Evolutionary conservation across 2,329 filamentous ascomycete genomes (phyloP), one percentile per base, ranked within the genome.

Genomic region (Fusarium nurragi): DNA sequence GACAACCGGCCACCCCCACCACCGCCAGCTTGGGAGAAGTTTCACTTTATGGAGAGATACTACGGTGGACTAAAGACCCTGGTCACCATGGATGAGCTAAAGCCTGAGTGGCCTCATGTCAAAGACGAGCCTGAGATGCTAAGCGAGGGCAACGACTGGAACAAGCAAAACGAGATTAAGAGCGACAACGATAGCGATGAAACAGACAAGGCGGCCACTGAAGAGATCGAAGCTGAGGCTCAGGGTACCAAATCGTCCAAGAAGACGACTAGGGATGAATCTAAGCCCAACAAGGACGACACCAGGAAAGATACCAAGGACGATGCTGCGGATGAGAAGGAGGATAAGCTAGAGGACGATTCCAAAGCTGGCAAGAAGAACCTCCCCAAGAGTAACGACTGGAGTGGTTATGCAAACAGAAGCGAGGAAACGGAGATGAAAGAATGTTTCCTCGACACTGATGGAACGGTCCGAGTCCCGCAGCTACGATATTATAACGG

Each of bases 61-160:
- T 95, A 97, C 75, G 94, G 93, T 14, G 95, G 95, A 1, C 84
- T 99, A 58, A 84, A 89, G 65, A 90, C 86, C 0, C 74, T 99
- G 61, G 86, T 91, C 0, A 78, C 87, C 0, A 79, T 88, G 23
- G 76, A 83, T 14, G 81, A 91, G 44, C 94, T 94, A 67, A 80
- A 84, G 11, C 90, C 94, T 0, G 92, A 98, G 73, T 98, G 97
- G 73, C 94, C 95, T 2, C 83, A 84, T 9, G 78, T 84, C 2
- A 83, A 84, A 45, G 87, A 89, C 47, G 88, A 89, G 67, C 76
- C 84, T 77, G 38, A 55, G 11, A 59, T 67, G 49, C 38, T 72
- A 9, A 55, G 59, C 32, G 56, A 64, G 52, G 38, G 52, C 21
- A 60, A 64, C 16, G 68, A 69, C 40, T 54, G 49, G 54, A 64